Evolutionary conservation across 345 rosid species (phyloP), one percentile per base, ranked within the genome.

Genomic region (Arabidopsis suecica): DNA sequence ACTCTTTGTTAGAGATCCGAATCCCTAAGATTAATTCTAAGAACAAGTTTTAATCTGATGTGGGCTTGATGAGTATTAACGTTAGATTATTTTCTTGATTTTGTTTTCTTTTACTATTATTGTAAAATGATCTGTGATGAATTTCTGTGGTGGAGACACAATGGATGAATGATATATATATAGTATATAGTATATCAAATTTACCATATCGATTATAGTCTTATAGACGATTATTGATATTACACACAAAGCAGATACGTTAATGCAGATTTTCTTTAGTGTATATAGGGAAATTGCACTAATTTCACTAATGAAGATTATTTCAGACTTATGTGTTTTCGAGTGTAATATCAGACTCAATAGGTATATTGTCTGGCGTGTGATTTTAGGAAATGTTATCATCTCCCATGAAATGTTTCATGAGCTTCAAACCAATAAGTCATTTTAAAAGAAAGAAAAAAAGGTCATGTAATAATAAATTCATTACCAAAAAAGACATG

Each of bases 1-100:
- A 57, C 76, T 32, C 65, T 10, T 12, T 84, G 68, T 68, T 93
- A 59, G 96, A 93, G 78, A 71, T 91, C 32, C 86, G 82, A 79
- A 83, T 91, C 61, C 91, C 94, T 4, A 93, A 73, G 80, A 83
- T 28, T 41, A 68, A 55, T 62, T 69, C 71, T 32, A 69, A 64
- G 48, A 68, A 16, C 53, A 74, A 78, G 68, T 65, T 3, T 41
- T 64, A 73, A 54, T 76, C 23, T 69, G 20, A 23, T 53, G 59
- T 61, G 50, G 7, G 22, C 30, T 40, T 64, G 25, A 56, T 57
- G 42, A 20, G 49, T 37, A 34, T 72, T 63, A 63, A 2, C 10
- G 55, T 51, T 18, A 61, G 33, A 3, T 6, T 9, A 33, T 65
- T 16, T 37, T 53, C 37, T 34, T 13, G 41, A 32, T 12, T 23